phyloP scores from a whole-genome alignment of 305 asterid genomes.

The Fraxinus velutina region DNA sequence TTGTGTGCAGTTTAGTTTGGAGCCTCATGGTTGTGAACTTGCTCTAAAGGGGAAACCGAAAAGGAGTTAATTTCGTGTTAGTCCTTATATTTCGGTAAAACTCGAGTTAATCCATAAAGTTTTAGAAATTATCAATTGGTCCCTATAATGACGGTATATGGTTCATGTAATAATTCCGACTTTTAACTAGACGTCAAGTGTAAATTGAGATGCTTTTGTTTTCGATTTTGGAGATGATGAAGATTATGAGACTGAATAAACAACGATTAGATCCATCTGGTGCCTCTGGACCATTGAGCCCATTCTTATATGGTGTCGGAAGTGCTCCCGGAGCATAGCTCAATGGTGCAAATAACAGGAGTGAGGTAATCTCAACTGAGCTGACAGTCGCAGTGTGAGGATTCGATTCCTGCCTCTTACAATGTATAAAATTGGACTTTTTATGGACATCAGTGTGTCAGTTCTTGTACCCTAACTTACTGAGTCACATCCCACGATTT shows the following conservation, averaged over 20 bases:
- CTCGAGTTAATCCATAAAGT: not conserved
- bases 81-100: not conserved
- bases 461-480: too few species aligned
- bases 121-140: not conserved
- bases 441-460: too few species aligned
- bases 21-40: not conserved
- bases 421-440: too few species aligned
- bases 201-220: slow-evolving; percentile 54
- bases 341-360: too few species aligned
- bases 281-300: not conserved
- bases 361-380: too few species aligned
- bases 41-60: not conserved
- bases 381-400: too few species aligned
- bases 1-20: not conserved
- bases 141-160: not conserved
- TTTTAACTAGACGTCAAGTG: not conserved
- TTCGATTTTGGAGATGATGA: slow-evolving; percentile 92
- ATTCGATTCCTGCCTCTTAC: too few species aligned
- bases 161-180: not conserved
- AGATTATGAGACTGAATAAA: slow-evolving; percentile 70
- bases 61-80: not conserved
- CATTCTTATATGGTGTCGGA: not conserved
- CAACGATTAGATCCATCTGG: not conserved
- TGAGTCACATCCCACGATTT: too few species aligned
- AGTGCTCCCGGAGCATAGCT: too few species aligned